These are phyloP conservation scores for Pyronema omphalodes DNA, from an alignment of 495 filamentous ascomycete species.

Conservation along the genomic window DNA sequence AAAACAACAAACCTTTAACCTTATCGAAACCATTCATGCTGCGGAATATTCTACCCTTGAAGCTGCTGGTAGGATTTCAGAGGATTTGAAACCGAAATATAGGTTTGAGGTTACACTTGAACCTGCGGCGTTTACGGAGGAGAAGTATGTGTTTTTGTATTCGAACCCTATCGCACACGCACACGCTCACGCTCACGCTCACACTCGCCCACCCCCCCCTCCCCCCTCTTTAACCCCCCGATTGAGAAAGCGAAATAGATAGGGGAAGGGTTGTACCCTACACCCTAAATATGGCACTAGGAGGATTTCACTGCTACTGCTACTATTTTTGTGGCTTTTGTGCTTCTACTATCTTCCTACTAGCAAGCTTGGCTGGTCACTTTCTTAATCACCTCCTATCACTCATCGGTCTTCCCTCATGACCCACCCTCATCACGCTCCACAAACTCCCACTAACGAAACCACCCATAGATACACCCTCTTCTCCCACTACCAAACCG, in stretches of 20 bases:
- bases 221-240: too few relatives aligned
- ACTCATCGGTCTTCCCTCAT: too few relatives aligned
- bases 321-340: too few relatives aligned
- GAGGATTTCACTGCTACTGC: too few relatives aligned
- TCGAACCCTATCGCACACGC: too few relatives aligned
- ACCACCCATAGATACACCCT: conserved; percentile 34
- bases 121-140: conserved; percentile 58
- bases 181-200: background rate
- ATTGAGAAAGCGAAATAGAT: too few relatives aligned
- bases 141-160: conserved; percentile 49
- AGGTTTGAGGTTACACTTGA: conserved; percentile 64
- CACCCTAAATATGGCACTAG: too few relatives aligned
- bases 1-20: conserved; percentile 55
- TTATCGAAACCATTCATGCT: conserved; percentile 55
- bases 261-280: too few relatives aligned
- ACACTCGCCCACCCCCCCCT: background rate
- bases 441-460: background rate
- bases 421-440: background rate
- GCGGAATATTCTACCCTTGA: conserved; percentile 40
- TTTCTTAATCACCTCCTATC: too few relatives aligned
- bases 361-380: too few relatives aligned
- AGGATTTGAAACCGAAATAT: conserved; percentile 49
- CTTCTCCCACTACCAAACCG: conserved; percentile 70
- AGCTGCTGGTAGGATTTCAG: conserved; percentile 19
- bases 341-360: too few relatives aligned